phyloP scores from a whole-genome alignment of 805 yeast species.

The Saturnispora quitensis region DNA sequence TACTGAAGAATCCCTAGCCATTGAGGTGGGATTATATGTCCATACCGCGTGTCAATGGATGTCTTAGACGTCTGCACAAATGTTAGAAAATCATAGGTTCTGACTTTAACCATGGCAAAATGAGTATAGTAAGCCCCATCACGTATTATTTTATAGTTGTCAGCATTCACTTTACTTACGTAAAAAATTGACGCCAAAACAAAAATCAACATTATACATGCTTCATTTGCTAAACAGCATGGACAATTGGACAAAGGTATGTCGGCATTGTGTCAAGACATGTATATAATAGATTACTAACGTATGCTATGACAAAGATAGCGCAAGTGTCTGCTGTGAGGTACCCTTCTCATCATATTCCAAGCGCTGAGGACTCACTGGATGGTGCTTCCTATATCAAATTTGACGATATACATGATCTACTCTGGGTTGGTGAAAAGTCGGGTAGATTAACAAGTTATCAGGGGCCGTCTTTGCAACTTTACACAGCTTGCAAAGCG shows the following conservation, averaged over 20 bases:
- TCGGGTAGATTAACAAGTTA: slow-evolving; percentile 40
- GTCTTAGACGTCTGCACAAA: background rate
- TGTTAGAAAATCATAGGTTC: background rate
- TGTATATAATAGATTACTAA: background rate
- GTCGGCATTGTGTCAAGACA: background rate
- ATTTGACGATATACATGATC: slow-evolving; percentile 67
- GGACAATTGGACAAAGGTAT: slow-evolving; percentile 12
- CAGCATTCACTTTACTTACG: background rate
- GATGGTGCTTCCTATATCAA: slow-evolving; percentile 26
- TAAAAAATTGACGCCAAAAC: background rate
- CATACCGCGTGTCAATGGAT: background rate
- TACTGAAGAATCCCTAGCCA: background rate
- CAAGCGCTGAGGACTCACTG: slow-evolving; percentile 14
- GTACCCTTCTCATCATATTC: slow-evolving; percentile 18
- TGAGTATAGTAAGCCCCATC: background rate
- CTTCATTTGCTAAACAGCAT: background rate
- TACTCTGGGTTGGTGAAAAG: slow-evolving; percentile 79
- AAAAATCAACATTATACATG: background rate
- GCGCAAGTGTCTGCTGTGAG: slow-evolving; percentile 7
- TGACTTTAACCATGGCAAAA: background rate
- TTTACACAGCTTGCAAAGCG: slow-evolving; percentile 51
- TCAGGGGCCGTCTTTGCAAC: slow-evolving; percentile 38
- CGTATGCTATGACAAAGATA: background rate
- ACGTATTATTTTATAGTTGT: background rate
- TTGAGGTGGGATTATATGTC: background rate